Evolutionary conservation across 257 asterid species (phyloP).

Genomic region (Thymus quinquecostatus): DNA sequence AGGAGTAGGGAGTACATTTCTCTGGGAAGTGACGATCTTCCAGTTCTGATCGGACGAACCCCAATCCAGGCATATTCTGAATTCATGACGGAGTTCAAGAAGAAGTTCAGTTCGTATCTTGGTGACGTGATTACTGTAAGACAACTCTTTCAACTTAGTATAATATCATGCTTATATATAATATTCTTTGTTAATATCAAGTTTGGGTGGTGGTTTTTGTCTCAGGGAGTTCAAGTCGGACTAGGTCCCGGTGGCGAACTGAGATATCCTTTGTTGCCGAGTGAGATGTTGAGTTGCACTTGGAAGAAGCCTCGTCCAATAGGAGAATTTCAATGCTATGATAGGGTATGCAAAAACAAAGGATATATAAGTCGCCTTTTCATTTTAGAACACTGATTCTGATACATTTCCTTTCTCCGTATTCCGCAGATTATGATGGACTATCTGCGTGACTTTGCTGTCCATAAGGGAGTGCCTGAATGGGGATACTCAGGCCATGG

Average conservation of each 20-base stretch:
- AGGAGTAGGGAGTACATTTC: slow-evolving; percentile 72
- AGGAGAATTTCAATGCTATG: slow-evolving; percentile 82
- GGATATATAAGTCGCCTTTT: too few species aligned
- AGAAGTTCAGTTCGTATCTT: slow-evolving; percentile 62
- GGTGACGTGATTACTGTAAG: slow-evolving; percentile 73
- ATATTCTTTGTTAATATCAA: background rate
- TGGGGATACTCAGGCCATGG: slow-evolving; percentile 65
- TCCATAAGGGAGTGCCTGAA: slow-evolving; percentile 54
- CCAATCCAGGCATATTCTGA: slow-evolving; percentile 83
- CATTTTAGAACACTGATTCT: slow-evolving; percentile 16
- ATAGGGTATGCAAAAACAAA: slow-evolving; percentile 49
- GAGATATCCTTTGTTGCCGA: slow-evolving; percentile 71
- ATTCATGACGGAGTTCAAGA: slow-evolving; percentile 76
- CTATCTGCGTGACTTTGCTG: slow-evolving; percentile 64
- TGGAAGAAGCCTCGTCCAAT: slow-evolving; percentile 56
- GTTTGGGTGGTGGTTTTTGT: slow-evolving; percentile 18
- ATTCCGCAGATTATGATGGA: slow-evolving; percentile 73
- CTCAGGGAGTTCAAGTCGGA: slow-evolving; percentile 87
- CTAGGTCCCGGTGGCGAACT: slow-evolving; percentile 83
- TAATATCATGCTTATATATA: background rate
- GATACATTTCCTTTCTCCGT: slow-evolving; percentile 20
- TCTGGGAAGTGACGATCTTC: slow-evolving; percentile 76
- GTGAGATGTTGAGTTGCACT: slow-evolving; percentile 44
- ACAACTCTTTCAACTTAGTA: background rate
- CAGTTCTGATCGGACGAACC: slow-evolving; percentile 71